Conservation (phyloP, 2,329 filamentous ascomycete species). For the Aspergillus sp. region DNA sequence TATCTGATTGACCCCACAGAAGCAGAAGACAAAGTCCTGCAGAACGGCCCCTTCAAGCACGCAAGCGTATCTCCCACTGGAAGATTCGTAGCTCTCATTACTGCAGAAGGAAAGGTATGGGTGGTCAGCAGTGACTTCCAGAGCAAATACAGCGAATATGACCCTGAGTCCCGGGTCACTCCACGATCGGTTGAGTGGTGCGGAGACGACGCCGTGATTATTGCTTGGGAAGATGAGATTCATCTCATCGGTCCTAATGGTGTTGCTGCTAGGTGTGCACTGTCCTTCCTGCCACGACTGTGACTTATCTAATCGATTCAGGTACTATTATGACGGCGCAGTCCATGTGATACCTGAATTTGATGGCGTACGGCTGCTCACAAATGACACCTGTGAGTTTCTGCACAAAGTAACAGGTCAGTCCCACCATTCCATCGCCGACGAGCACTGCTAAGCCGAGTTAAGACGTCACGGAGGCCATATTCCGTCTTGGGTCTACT, state of each 20-base stretch:
- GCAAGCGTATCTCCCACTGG: conserved; percentile 90
- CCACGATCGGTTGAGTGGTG: conserved; percentile 94
- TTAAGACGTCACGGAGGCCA: conserved; percentile 72
- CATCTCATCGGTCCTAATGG: conserved; percentile 87
- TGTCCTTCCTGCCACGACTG: neutral
- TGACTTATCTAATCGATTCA: conserved; percentile 33
- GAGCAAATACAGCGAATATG: conserved; percentile 84
- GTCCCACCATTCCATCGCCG: conserved; percentile 7
- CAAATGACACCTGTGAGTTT: conserved; percentile 94
- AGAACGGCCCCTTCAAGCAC: conserved; percentile 89
- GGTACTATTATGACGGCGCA: conserved; percentile 85
- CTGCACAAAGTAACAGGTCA: conserved; percentile 80
- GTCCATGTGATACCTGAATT: conserved; percentile 84
- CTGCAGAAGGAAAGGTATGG: conserved; percentile 78
- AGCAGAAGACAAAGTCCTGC: conserved; percentile 84
- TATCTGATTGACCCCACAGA: conserved; percentile 85
- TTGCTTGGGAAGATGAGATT: conserved; percentile 97
- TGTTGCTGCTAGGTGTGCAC: conserved; percentile 59
- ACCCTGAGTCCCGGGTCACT: conserved; percentile 78
- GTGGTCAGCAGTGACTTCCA: conserved; percentile 96
- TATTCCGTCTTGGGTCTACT: conserved; percentile 84
- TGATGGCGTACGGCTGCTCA: conserved; percentile 87
- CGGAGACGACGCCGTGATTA: conserved; percentile 85
- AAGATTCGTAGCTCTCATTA: conserved; percentile 83
- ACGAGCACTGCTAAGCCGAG: conserved; percentile 4